phyloP scores from a whole-genome alignment of 2,329 filamentous ascomycete genomes.

The Pseudogymnoascus sp. region DNA sequence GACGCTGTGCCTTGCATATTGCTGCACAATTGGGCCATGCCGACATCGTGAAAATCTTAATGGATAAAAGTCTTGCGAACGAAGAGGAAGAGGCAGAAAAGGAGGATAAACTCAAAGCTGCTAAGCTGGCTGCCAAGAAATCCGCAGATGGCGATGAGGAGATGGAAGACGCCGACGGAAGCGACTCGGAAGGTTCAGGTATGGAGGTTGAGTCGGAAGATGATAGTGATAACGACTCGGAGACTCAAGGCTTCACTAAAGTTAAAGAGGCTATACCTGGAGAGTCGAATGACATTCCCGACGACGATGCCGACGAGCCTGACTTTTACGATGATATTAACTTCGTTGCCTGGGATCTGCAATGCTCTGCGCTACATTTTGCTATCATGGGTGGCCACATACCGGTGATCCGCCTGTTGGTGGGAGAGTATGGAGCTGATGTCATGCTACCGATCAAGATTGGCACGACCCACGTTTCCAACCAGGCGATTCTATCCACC shows the following conservation, averaged over 20 bases:
- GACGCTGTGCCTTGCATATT: conserved; percentile 73
- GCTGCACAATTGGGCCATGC: conserved; percentile 61
- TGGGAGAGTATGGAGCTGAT: conserved; percentile 69
- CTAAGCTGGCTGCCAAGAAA: conserved; percentile 18
- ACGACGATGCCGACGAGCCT: conserved; percentile 57
- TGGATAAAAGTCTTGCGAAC: conserved; percentile 67
- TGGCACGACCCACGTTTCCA: conserved; percentile 34
- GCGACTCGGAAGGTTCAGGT: conserved; percentile 29
- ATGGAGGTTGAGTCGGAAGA: conserved; percentile 22
- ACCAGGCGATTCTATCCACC: conserved; percentile 58
- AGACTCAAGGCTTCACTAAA: conserved; percentile 41
- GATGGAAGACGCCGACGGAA: conserved; percentile 29
- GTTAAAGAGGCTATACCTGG: conserved; percentile 25
- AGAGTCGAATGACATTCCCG: conserved; percentile 33
- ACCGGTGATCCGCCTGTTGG: conserved; percentile 60
- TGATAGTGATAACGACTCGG: conserved; percentile 36
- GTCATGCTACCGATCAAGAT: conserved; percentile 67
- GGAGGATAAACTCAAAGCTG: conserved; percentile 35
- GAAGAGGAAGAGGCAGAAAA: conserved; percentile 58
- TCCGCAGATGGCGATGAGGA: conserved; percentile 26
- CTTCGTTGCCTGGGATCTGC: conserved; percentile 69
- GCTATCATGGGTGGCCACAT: conserved; percentile 67
- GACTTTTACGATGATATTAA: conserved; percentile 77
- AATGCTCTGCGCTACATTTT: conserved; percentile 66
- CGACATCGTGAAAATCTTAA: conserved; percentile 62